These are phyloP conservation scores for Cochlearia excelsa DNA, from an alignment of 345 rosid genomes.

Conservation along the genomic window DNA sequence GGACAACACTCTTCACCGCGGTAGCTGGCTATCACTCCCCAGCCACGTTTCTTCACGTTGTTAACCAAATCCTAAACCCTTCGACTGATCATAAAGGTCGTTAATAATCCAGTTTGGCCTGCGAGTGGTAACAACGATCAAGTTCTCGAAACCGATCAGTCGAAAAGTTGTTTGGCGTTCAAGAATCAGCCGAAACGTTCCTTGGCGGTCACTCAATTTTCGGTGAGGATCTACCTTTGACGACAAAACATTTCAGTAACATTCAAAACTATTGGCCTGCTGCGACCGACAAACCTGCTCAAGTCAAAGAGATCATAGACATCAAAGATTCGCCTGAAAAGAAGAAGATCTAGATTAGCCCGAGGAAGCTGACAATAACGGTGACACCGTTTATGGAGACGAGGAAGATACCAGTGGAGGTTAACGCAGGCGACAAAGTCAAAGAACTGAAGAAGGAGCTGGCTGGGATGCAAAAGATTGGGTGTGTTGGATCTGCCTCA, in stretches of 20 bases:
- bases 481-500: constrained; percentile 47
- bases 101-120: too few species aligned
- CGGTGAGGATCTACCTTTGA: constrained; percentile 11
- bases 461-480: constrained; percentile 45
- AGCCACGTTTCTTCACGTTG: too few species aligned
- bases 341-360: background rate
- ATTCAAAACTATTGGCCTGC: background rate
- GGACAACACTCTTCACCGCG: too few species aligned
- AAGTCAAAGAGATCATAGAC: constrained; percentile 5
- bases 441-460: constrained; percentile 63
- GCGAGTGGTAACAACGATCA: too few species aligned
- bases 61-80: too few species aligned
- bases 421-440: constrained; percentile 52
- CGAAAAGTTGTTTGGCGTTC: too few species aligned
- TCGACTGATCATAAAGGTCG: too few species aligned
- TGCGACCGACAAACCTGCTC: too few species aligned
- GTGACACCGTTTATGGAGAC: background rate
- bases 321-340: constrained; percentile 6
- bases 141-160: too few species aligned
- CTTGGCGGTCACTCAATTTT: too few species aligned
- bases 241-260: constrained; percentile 31
- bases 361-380: constrained; percentile 8
- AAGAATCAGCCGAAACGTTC: too few species aligned
- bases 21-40: too few species aligned
- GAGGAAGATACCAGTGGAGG: constrained; percentile 50